These are phyloP conservation scores for Colletotrichum abscissum DNA, from an alignment of 2,329 filamentous ascomycete species.

Conservation along the genomic window DNA sequence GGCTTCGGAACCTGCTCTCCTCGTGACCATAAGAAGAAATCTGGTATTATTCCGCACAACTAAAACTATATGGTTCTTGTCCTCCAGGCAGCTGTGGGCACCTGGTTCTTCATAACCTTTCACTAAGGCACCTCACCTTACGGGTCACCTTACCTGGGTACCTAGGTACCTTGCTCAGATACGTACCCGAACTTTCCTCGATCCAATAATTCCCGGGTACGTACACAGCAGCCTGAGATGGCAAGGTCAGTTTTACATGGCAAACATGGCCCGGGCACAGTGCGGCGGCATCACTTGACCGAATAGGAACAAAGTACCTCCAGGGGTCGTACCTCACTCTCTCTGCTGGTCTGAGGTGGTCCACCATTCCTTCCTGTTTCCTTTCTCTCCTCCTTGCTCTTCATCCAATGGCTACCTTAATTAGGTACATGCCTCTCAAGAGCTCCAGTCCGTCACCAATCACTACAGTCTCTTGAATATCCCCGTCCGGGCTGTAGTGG, in stretches of 20 bases:
- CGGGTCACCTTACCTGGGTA: no score
- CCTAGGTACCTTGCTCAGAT: no score
- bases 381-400: background rate
- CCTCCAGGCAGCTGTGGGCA: background rate
- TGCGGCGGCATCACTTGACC: background rate
- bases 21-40: no score
- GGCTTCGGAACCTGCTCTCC: no score
- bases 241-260: conserved; percentile 19
- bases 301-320: conserved; percentile 5
- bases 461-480: background rate
- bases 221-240: background rate
- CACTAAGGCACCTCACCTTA: background rate
- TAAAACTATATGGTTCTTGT: no score
- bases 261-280: conserved; percentile 7
- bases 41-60: no score
- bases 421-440: background rate
- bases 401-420: background rate
- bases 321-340: no score
- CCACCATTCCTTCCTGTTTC: background rate
- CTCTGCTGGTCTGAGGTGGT: background rate
- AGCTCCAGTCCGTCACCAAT: background rate
- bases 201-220: no score
- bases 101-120: background rate
- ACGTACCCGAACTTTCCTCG: no score
- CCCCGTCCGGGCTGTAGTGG: background rate